These are phyloP conservation scores for Mortierella sp. DNA, from an alignment of 371 early-diverging fungal species.

Conservation along the genomic window DNA sequence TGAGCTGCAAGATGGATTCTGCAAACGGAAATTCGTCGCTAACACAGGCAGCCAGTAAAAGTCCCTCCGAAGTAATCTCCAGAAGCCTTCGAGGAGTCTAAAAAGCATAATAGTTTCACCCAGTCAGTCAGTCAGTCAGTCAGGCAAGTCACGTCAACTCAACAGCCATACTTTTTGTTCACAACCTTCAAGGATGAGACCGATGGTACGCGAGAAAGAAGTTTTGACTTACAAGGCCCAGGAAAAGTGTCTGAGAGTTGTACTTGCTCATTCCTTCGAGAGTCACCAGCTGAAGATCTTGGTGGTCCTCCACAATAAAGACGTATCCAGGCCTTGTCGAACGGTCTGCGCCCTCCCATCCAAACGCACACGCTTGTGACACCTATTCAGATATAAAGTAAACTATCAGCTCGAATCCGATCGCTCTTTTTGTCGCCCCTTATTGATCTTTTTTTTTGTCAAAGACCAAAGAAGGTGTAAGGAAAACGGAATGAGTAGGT, in stretches of 20 bases:
- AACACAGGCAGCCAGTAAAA: conserved; percentile 34
- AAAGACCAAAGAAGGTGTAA: neutral
- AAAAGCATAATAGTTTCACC: neutral
- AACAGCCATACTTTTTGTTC: no score
- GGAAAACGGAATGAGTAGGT: neutral
- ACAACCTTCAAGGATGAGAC: neutral
- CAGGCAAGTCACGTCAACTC: no score
- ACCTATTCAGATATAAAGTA: conserved; percentile 32
- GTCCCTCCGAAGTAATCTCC: conserved; percentile 32
- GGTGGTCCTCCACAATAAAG: conserved; percentile 42
- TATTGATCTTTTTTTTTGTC: no score
- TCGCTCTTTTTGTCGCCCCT: no score
- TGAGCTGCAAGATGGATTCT: conserved; percentile 27
- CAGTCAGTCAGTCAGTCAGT: neutral
- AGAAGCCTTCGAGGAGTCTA: conserved; percentile 49
- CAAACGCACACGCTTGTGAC: conserved; percentile 41
- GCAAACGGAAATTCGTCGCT: conserved; percentile 37
- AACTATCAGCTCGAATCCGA: no score
- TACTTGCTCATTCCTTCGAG: conserved; percentile 25
- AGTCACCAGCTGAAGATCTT: conserved; percentile 38
- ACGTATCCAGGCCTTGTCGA: conserved; percentile 15
- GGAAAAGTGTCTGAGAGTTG: conserved; percentile 15
- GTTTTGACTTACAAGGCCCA: conserved; percentile 32
- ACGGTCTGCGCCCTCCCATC: neutral
- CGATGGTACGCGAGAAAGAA: no score